These are phyloP conservation scores for Cutaneotrichosporon sp. DNA, from an alignment of 1,284 basidiomycete genomes.

Conservation along the genomic window DNA sequence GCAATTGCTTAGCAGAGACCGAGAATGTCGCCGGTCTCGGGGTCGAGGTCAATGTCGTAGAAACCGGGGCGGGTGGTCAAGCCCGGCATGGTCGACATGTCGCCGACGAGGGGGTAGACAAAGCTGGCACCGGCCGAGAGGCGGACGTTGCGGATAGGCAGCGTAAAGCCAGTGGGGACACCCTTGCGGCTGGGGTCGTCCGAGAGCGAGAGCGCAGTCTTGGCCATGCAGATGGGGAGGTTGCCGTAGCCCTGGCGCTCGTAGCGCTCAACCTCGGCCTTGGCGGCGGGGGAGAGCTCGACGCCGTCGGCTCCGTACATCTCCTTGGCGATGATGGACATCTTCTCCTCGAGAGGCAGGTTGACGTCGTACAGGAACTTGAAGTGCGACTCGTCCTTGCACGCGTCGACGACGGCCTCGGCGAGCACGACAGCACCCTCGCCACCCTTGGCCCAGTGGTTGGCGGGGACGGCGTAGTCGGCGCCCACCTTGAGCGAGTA, in stretches of 20 bases:
- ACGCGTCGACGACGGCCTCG: conserved; percentile 78
- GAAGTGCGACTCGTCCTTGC: conserved; percentile 79
- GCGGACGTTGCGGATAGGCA: conserved; percentile 87
- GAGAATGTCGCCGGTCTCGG: conserved; percentile 52
- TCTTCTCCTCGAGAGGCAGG: conserved; percentile 81
- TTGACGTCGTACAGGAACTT: conserved; percentile 87
- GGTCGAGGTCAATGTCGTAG: conserved; percentile 54
- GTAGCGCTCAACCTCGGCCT: conserved; percentile 85
- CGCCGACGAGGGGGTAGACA: conserved; percentile 89
- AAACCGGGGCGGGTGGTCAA: conserved; percentile 85
- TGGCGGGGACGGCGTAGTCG: conserved; percentile 90
- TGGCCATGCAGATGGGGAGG: conserved; percentile 87
- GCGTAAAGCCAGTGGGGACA: conserved; percentile 84
- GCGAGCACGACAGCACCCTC: conserved; percentile 82
- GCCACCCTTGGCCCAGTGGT: conserved; percentile 95
- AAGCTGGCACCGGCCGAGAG: conserved; percentile 93
- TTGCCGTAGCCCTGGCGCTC: conserved; percentile 65
- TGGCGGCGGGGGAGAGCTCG: conserved; percentile 76
- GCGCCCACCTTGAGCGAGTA: conserved; percentile 82
- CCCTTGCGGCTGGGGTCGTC: conserved; percentile 90
- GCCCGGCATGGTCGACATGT: conserved; percentile 98
- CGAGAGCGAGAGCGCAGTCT: conserved; percentile 96
- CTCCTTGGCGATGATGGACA: conserved; percentile 77
- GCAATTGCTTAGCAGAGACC: conserved; percentile 46
- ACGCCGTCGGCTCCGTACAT: conserved; percentile 92